Conservation (phyloP, 2,329 filamentous ascomycete genomes). For the Mollisia scopiformis region DNA sequence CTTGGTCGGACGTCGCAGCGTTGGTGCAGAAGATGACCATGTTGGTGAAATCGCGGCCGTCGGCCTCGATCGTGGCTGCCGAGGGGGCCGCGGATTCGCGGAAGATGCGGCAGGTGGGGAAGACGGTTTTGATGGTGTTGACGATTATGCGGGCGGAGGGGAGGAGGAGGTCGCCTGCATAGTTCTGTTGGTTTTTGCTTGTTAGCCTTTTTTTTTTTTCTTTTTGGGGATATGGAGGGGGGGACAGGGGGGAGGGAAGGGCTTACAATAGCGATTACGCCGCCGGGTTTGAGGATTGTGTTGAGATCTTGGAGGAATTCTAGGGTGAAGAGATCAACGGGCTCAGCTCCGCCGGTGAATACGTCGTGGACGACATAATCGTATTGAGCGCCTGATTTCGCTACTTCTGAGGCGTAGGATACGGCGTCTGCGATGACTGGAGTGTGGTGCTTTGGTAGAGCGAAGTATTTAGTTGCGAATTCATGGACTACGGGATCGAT, state of each 20-base stretch:
- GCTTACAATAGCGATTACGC: constrained; percentile 84
- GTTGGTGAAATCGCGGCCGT: constrained; percentile 80
- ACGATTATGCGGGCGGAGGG: constrained; percentile 78
- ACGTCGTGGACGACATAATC: constrained; percentile 98
- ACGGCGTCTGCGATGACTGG: constrained; percentile 84
- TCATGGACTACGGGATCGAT: constrained; percentile 89
- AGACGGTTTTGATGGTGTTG: constrained; percentile 79
- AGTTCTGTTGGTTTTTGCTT: constrained; percentile 67
- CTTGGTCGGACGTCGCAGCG: constrained; percentile 18
- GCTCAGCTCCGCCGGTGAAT: constrained; percentile 95
- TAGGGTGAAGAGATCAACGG: constrained; percentile 82
- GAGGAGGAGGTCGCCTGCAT: constrained; percentile 83
- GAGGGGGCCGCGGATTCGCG: constrained; percentile 69
- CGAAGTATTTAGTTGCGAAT: constrained; percentile 83
- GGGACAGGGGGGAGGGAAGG: not conserved
- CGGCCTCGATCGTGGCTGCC: constrained; percentile 48
- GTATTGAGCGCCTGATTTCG: constrained; percentile 54
- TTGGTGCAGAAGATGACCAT: constrained; percentile 86
- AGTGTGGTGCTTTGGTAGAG: constrained; percentile 74
- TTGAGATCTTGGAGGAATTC: constrained; percentile 78
- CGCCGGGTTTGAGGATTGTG: constrained; percentile 73
- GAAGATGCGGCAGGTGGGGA: constrained; percentile 90
- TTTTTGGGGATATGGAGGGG: not conserved
- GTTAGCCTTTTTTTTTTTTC: constrained; percentile 20
- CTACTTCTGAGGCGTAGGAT: constrained; percentile 58